phyloP scores from a whole-genome alignment of 805 yeast genomes.

The Cyberlindnera petersonii region DNA sequence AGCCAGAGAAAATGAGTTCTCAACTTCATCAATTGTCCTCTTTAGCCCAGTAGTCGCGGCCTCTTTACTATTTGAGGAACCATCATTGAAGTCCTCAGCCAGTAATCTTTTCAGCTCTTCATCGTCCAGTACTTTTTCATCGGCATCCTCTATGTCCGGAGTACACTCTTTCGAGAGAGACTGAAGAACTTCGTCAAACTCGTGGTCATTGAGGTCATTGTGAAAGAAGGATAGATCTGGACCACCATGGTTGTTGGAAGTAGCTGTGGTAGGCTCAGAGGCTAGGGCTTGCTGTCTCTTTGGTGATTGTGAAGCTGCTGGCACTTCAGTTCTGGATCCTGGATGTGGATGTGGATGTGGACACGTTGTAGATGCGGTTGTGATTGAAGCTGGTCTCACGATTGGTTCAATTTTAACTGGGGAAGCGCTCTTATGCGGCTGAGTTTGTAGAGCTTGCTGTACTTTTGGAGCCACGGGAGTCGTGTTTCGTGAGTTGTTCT shows the following conservation, averaged over 20 bases:
- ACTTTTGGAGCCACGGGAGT: neutral
- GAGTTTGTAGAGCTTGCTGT: neutral
- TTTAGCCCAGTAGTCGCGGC: constrained; percentile 1
- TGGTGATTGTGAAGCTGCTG: neutral
- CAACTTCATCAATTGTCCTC: constrained; percentile 15
- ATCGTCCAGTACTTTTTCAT: constrained; percentile 19
- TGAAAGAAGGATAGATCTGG: constrained; percentile 5
- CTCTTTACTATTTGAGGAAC: neutral
- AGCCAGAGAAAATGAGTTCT: constrained; percentile 1
- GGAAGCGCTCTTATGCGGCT: too few relatives aligned
- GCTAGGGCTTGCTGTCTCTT: neutral
- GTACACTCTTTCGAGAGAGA: constrained; percentile 27
- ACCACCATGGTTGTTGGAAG: neutral
- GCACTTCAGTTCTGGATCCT: too few relatives aligned
- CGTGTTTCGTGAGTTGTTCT: neutral
- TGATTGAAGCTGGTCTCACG: neutral
- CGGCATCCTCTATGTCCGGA: constrained; percentile 21
- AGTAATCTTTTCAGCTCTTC: constrained; percentile 27
- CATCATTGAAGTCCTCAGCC: constrained; percentile 18
- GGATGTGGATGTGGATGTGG: neutral
- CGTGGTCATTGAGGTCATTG: constrained; percentile 23
- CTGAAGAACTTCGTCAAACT: constrained; percentile 26
- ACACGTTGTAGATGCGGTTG: neutral
- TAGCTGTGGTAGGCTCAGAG: neutral
- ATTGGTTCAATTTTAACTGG: neutral